Base-by-base conservation (phyloP, 306 rosid species). In the Benincasa hispida region DNA sequence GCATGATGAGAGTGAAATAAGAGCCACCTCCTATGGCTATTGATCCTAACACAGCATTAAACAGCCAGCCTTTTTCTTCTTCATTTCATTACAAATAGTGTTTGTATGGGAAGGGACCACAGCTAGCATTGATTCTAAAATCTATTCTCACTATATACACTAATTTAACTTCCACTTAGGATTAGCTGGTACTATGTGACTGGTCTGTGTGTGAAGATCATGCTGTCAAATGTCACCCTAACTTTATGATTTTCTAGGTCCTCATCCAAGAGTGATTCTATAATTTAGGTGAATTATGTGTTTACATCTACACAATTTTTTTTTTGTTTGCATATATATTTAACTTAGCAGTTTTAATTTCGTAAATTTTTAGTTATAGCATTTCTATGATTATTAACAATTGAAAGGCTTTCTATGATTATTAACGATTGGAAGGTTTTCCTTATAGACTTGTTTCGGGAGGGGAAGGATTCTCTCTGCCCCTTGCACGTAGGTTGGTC, bases 151-250 rank as follows among this genome's bases (percentile, higher is more conserved):
- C 25, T 70, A n/a, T n/a, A n/a, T n/a, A 47, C 76, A 47, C 41
- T 70, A 41, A 70, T 42, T 24, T 45, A 42, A 70, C 37, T 70
- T 70, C 34, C 37, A 47, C 75, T 41, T 70, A 70, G 75, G 75
- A 45, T 47, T 47, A 47, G 57, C 75, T 45, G 75, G 24, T 42
- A 21, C 39, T 70, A 42, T 24, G 55, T 47, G 57, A 70, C 39
- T 25, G 15, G 3, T 24, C 32, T 14, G 21, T 51, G 10, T 41
- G 32, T 67, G 0, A 68, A 68, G 35, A 22, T 67, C 28, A n/a
- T 68, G 55, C 74, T 50, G 21, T 45, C 50, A 45, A 45, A 2
- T 37, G 73, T 12, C 74, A 45, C 37, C 56, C 56, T 42, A 28
- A 22, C 35, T 66, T 66, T 37, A 35, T n/a, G 1, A 66, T 66